Percentiles rank a stretch among this genome's conserved stretches.
Evolutionary conservation across 2,329 filamentous ascomycete species (phyloP).

Genomic region (Fusarium irregulare): DNA sequence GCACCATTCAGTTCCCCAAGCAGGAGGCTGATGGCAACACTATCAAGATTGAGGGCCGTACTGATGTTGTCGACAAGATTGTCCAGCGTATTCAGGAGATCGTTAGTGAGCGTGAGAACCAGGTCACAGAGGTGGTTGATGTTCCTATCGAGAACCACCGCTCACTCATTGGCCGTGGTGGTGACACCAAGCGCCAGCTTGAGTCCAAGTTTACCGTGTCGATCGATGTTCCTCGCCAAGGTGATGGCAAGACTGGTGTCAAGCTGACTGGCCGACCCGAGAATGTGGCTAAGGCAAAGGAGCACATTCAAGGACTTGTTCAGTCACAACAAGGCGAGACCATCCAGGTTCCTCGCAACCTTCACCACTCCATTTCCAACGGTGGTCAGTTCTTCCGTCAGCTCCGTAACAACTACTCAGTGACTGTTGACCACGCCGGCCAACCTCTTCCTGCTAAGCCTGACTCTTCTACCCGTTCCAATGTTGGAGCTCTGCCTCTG

Average conservation of each 20-base stretch:
- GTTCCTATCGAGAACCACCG: constrained; percentile 92
- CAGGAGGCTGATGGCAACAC: constrained; percentile 83
- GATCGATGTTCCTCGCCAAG: constrained; percentile 92
- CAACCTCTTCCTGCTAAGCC: constrained; percentile 80
- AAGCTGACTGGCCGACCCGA: constrained; percentile 84
- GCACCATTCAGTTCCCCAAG: constrained; percentile 94
- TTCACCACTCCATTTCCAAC: constrained; percentile 88
- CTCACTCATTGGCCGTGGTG: constrained; percentile 89
- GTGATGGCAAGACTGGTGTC: constrained; percentile 83
- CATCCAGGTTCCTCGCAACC: constrained; percentile 80
- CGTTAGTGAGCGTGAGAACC: constrained; percentile 84
- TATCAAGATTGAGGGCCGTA: constrained; percentile 89
- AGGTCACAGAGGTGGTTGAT: constrained; percentile 81
- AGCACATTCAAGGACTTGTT: constrained; percentile 80
- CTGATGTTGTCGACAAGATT: constrained; percentile 88
- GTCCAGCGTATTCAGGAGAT: constrained; percentile 83
- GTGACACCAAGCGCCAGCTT: constrained; percentile 85
- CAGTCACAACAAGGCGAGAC: constrained; percentile 92
- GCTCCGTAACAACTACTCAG: constrained; percentile 84
- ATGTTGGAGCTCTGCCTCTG: constrained; percentile 78
- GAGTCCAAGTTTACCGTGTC: constrained; percentile 88
- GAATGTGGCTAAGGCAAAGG: constrained; percentile 86
- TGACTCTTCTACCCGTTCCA: constrained; percentile 64
- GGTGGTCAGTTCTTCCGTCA: constrained; percentile 94
- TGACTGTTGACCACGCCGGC: constrained; percentile 91